These are phyloP conservation scores for Coelastrella sp. DNA, from an alignment of 139 green algal species.

Conservation along the genomic window DNA sequence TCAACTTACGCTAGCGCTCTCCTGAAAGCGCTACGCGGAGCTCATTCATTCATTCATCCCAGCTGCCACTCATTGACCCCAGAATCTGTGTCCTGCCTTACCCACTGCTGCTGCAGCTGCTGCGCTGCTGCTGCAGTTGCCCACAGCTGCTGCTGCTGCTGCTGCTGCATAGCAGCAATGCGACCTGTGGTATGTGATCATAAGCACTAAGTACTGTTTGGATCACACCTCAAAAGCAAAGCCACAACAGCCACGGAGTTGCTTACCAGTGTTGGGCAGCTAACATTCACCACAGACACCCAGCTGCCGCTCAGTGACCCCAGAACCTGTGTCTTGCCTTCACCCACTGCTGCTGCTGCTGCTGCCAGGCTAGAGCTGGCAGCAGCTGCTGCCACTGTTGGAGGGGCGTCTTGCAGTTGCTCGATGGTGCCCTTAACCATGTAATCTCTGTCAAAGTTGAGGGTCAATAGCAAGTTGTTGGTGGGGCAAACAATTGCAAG, in stretches of 20 bases:
- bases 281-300: slow-evolving; percentile 18
- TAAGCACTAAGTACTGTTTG: too few species aligned
- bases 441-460: slow-evolving; percentile 52
- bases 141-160: too few species aligned
- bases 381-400: background rate
- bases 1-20: too few species aligned
- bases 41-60: too few species aligned
- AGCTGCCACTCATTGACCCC: too few species aligned
- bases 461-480: slow-evolving; percentile 33
- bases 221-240: background rate
- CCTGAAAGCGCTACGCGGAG: too few species aligned
- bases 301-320: slow-evolving; percentile 39
- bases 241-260: background rate
- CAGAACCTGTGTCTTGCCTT: slow-evolving; percentile 7
- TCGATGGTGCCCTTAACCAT: slow-evolving; percentile 56
- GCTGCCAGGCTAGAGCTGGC: slow-evolving; percentile 11
- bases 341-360: slow-evolving; percentile 21
- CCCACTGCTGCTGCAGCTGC: too few species aligned
- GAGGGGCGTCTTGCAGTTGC: background rate
- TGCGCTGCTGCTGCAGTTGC: too few species aligned
- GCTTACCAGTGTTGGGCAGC: slow-evolving; percentile 50
- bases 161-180: too few species aligned
- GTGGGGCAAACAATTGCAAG: slow-evolving; percentile 51
- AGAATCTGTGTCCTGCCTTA: too few species aligned
- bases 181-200: too few species aligned